phyloP scores from a whole-genome alignment of 2,329 filamentous ascomycete genomes.

The Alternaria solani region DNA sequence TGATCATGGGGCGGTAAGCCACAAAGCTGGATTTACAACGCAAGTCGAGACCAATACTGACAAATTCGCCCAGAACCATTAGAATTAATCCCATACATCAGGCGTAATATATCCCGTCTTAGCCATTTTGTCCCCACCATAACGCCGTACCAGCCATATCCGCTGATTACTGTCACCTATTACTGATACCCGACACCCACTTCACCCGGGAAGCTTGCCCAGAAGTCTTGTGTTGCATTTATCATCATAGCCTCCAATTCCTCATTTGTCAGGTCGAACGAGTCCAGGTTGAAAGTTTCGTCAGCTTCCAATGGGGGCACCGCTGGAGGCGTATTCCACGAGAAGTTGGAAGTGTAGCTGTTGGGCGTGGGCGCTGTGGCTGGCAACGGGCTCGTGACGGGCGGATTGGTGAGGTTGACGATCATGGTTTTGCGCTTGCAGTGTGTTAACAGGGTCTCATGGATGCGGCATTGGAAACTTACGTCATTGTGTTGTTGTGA shows the following conservation, averaged over 20 bases:
- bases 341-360: constrained; percentile 27
- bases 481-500: constrained; percentile 16
- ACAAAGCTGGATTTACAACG: background rate
- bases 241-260: constrained; percentile 51
- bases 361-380: constrained; percentile 36
- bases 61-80: background rate
- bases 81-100: background rate
- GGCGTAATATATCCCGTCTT: background rate
- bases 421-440: constrained; percentile 16
- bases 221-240: constrained; percentile 51
- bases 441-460: constrained; percentile 10
- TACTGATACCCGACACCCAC: constrained; percentile 43
- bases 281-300: constrained; percentile 43
- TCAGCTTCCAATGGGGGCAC: constrained; percentile 43
- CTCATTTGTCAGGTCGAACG: constrained; percentile 45
- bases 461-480: background rate
- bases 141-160: background rate
- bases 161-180: background rate
- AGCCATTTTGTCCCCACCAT: background rate
- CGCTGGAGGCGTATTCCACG: constrained; percentile 34
- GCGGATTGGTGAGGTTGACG: constrained; percentile 16
- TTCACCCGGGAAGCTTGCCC: constrained; percentile 51
- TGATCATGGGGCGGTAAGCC: background rate
- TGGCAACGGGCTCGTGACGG: constrained; percentile 28
- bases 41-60: background rate